phyloP scores from a whole-genome alignment of 805 yeast genomes.

The Millerozyma acaciae region DNA sequence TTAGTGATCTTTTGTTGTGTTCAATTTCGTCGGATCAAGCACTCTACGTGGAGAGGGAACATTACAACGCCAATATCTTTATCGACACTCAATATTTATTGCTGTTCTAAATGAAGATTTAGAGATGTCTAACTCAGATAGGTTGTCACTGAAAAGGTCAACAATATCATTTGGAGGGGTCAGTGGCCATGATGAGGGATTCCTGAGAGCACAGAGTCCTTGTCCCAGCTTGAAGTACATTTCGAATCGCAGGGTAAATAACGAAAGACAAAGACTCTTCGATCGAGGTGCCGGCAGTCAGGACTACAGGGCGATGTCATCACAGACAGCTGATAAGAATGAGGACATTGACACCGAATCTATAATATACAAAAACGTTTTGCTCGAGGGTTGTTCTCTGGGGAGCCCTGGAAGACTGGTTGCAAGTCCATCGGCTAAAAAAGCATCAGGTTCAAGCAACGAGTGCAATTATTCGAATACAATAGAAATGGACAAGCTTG shows the following conservation, averaged over 20 bases:
- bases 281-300: constrained; percentile 1
- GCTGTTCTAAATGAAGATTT: no score
- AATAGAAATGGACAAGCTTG: constrained; percentile 23
- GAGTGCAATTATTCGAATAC: neutral
- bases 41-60: no score
- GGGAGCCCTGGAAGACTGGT: neutral
- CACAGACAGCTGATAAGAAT: neutral
- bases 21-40: no score
- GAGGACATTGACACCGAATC: neutral
- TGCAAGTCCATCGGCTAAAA: neutral
- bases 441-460: neutral
- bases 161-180: neutral
- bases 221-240: constrained; percentile 24
- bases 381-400: neutral
- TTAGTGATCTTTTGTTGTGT: no score
- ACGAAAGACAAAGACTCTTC: constrained; percentile 5
- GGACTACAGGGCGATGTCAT: neutral
- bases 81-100: no score
- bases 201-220: constrained; percentile 15
- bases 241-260: constrained; percentile 19
- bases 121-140: constrained; percentile 1
- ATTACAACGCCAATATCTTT: no score
- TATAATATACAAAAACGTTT: neutral
- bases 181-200: constrained; percentile 3
- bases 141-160: constrained; percentile 1